Base-by-base conservation (phyloP, 1,284 basidiomycete species). In the Cystobasidiaceae sp. region DNA sequence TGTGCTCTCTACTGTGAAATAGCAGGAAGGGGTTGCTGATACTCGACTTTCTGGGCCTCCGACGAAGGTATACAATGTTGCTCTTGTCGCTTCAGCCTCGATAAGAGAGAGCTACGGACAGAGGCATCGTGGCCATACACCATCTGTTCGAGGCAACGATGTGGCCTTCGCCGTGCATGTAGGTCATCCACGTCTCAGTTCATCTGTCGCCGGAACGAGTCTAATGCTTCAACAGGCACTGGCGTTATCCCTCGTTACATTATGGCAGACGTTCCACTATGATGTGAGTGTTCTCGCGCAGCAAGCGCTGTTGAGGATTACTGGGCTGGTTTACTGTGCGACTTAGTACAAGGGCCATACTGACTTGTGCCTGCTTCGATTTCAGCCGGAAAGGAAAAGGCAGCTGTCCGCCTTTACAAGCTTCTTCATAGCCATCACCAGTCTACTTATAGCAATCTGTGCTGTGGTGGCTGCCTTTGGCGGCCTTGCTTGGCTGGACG, bases 371-470 rank as follows among this genome's bases (percentile, higher is more conserved):
- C 21, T 44, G 15, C 23, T 23, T 21, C n/a, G 1, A 51, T 17
- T 4, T 34, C 15, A 62, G 64, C 45, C 64, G n/a, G 70, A 62
- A 33, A 4, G 51, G 1, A 46, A 43, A 8, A 68, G 70, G 44
- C 34, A 39, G 15, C 15, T 37, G 13, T 58, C 9, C 48, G 49
- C 17, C 15, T 13, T 6, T 41, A 28, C 50, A 54, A 55, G 62
- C 25, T 19, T 44, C 48, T 54, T 70, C 45, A 37, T 67, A 34
- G 25, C 34, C n/a, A 23, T 67, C 37, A 23, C 55, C 28, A 51
- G 69, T 55, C 76, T 76, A 79, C 88, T 92, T 79, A 83, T 93
- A 69, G 83, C 93, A 48, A 89, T 90, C 70, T 88, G 87, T 43
- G 72, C 83, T n/a, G 84, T 87, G 63, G 82, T 83, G 72, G 89